Evolutionary conservation across 495 filamentous ascomycete genomes (phyloP).

Genomic region (Aspergillus conjunctus): DNA sequence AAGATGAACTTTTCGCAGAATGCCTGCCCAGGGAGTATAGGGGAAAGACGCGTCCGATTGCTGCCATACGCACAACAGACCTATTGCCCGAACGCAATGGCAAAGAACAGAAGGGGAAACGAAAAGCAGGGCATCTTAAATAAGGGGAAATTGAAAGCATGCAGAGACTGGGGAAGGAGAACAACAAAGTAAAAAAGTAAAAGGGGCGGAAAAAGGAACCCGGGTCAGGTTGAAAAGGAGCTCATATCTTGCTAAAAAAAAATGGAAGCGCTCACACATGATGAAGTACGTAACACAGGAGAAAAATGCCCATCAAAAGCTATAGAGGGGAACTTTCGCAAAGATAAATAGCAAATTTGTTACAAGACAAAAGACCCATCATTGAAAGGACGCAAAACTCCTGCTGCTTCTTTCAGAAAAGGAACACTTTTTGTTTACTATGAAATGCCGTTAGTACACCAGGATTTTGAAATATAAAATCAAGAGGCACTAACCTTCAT

Average conservation of each 20-base stretch:
- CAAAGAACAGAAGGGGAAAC: conserved; percentile 23
- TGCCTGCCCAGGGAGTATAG: conserved; percentile 52
- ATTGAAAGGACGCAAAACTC: conserved; percentile 53
- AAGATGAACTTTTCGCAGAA: conserved; percentile 53
- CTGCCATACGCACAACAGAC: conserved; percentile 43
- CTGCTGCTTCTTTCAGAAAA: conserved; percentile 50
- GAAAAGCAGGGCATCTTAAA: conserved; percentile 6
- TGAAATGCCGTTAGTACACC: conserved; percentile 18
- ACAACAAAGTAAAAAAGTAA: conserved; percentile 18
- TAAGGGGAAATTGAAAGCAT: conserved; percentile 19
- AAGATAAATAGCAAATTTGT: conserved; percentile 45
- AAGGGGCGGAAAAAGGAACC: not conserved
- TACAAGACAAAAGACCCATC: conserved; percentile 50
- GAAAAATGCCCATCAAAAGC: conserved; percentile 51
- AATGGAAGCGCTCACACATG: conserved; percentile 51
- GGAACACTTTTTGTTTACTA: conserved; percentile 47
- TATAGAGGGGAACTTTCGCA: conserved; percentile 45
- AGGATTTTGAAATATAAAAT: not conserved
- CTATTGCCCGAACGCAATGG: conserved; percentile 30
- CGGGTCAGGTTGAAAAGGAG: conserved; percentile 20
- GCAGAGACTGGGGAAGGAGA: conserved; percentile 10
- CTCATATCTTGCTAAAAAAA: conserved; percentile 49
- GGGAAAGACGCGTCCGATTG: conserved; percentile 41
- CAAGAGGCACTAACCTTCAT: conserved; percentile 65
- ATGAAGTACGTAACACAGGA: conserved; percentile 50